Base-by-base conservation (phyloP, 257 asterid genomes). In the Solanum infundibuliforme region DNA sequence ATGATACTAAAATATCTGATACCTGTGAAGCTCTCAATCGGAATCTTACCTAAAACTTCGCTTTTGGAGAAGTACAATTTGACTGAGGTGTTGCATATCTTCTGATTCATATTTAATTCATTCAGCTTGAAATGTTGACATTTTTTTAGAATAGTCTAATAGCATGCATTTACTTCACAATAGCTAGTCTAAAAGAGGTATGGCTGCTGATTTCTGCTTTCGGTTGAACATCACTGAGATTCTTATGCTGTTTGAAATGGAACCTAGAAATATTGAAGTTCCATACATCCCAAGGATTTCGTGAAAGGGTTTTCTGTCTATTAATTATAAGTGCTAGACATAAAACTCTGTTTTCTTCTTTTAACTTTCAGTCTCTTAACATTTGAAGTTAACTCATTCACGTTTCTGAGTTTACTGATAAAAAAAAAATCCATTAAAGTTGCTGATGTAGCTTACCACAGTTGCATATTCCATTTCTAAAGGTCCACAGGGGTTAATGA, bases 11-110 rank as follows among this genome's bases (percentile, higher is more conserved):
- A 95, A 88, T 97, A 95, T 92, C 91, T 95, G 87, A 93, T 95
- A 89, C 99, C 99, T 75, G 99, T 97, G 87, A 97, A 97, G 94
- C 95, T 97, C 88, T 97, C 99, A 16, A 93, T 94, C 39, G 98
- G 99, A 89, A 94, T 94, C 91, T 89, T 97, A 87, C 99, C 99
- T 21, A 87, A 75, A 48, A 84, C 88, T 7, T 88, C 39, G 23
- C 95, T 97, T 74, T 97, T 97, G 87, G 93, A 93, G 91, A 94
- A 92, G 93, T 97, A 91, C 89, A 93, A 93, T 89, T 92, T 97
- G 88, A 93, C 90, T 81, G 99, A 97, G 99, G 99, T 95, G 93
- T 88, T 87, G 31, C 43, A 71, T 79, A 72, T 89, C 55, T 48
- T 88, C 86, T 46, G 85, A 27, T 60, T 84, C 85, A 21, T 46